A percentile compares a stretch with the other conserved stretches of the same genome.
Evolutionary conservation across 805 yeast species (phyloP).

Genomic region (Nakazawaea anatomiae): DNA sequence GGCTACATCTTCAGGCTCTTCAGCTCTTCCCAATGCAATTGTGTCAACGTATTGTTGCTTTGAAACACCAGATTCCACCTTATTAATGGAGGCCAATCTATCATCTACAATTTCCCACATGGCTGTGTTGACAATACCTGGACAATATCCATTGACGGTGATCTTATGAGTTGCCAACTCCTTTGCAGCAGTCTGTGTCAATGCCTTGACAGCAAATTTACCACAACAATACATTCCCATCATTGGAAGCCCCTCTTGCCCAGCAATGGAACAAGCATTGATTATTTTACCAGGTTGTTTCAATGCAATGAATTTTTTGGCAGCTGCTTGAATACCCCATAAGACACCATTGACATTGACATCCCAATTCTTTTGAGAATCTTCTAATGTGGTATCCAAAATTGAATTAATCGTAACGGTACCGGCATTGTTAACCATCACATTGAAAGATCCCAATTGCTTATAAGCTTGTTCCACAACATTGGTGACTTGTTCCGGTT

Average conservation of each 20-base stretch:
- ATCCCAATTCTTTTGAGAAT: constrained; percentile 17
- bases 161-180: constrained; percentile 30
- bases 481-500: constrained; percentile 17
- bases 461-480: constrained; percentile 23
- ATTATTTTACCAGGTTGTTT: constrained; percentile 31
- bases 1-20: constrained; percentile 30
- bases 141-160: constrained; percentile 33
- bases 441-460: constrained; percentile 26
- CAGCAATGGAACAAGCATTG: constrained; percentile 30
- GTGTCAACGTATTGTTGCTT: constrained; percentile 19
- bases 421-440: constrained; percentile 33
- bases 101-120: constrained; percentile 27
- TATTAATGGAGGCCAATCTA: constrained; percentile 18
- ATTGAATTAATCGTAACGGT: constrained; percentile 22
- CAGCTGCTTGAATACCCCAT: constrained; percentile 29
- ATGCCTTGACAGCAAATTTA: constrained; percentile 30
- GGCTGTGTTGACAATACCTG: constrained; percentile 35
- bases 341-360: constrained; percentile 27
- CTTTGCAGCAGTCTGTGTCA: constrained; percentile 31
- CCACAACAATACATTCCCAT: constrained; percentile 28
- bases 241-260: constrained; percentile 25
- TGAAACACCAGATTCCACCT: constrained; percentile 22
- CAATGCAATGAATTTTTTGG: constrained; percentile 20
- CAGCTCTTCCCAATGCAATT: constrained; percentile 29
- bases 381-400: constrained; percentile 22